phyloP scores from a whole-genome alignment of 2,329 filamentous ascomycete species.

The Aspergillus thermomutatus region DNA sequence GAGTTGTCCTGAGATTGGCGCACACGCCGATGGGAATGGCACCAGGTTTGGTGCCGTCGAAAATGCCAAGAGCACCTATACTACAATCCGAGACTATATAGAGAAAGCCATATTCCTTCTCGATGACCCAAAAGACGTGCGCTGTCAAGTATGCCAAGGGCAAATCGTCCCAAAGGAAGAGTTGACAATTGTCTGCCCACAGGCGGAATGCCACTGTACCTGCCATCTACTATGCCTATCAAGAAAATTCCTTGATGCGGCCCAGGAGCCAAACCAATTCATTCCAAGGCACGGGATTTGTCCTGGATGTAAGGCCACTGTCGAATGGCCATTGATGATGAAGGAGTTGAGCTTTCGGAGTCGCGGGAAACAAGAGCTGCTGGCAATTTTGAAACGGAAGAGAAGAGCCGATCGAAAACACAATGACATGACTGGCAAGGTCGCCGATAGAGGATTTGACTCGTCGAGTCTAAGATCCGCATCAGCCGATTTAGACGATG shows the following conservation, averaged over 20 bases:
- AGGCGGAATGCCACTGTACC: slow-evolving; percentile 44
- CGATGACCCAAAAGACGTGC: slow-evolving; percentile 29
- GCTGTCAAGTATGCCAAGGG: slow-evolving; percentile 51
- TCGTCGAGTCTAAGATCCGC: neutral
- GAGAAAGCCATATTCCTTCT: slow-evolving; percentile 50
- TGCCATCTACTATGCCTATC: slow-evolving; percentile 59
- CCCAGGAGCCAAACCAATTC: slow-evolving; percentile 42
- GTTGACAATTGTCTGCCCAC: slow-evolving; percentile 52
- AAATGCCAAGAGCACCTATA: slow-evolving; percentile 53
- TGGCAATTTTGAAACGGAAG: slow-evolving; percentile 60
- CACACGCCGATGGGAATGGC: slow-evolving; percentile 11
- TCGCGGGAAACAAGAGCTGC: slow-evolving; percentile 67
- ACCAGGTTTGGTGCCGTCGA: slow-evolving; percentile 38
- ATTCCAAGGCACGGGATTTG: slow-evolving; percentile 69
- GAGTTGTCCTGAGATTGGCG: slow-evolving; percentile 14
- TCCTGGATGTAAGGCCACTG: slow-evolving; percentile 61
- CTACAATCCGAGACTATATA: slow-evolving; percentile 46
- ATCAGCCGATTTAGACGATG: slow-evolving; percentile 13
- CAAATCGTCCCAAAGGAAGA: slow-evolving; percentile 35
- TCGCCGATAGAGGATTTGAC: slow-evolving; percentile 4
- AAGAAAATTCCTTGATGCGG: slow-evolving; percentile 46
- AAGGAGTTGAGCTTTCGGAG: slow-evolving; percentile 74
- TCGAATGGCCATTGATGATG: slow-evolving; percentile 75
- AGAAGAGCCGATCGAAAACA: slow-evolving; percentile 35
- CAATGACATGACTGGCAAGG: neutral